These are phyloP conservation scores for Hypomyces perniciosus DNA, from an alignment of 2,329 filamentous ascomycete species.

Conservation along the genomic window DNA sequence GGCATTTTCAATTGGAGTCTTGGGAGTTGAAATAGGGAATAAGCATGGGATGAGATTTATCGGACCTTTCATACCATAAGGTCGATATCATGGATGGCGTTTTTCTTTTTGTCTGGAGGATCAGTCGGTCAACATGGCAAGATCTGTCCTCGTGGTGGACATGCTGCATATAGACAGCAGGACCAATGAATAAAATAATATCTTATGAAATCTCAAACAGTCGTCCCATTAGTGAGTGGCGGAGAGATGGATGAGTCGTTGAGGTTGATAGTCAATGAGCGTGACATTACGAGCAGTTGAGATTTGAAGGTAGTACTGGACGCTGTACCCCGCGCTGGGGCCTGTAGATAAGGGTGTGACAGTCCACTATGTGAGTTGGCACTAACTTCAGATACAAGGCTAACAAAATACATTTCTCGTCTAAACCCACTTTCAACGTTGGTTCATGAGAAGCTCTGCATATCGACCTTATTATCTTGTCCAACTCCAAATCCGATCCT, in stretches of 20 bases:
- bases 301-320: background rate
- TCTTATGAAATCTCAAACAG: background rate
- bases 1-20: slow-evolving; percentile 10
- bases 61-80: background rate
- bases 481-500: too few species aligned
- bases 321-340: slow-evolving; percentile 2
- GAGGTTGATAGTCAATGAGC: background rate
- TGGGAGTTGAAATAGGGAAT: slow-evolving; percentile 4
- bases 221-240: background rate
- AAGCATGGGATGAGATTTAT: background rate
- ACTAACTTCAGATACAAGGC: background rate
- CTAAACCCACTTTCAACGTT: background rate
- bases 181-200: background rate
- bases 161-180: background rate
- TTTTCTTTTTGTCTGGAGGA: background rate
- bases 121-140: too few species aligned
- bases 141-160: background rate
- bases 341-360: slow-evolving; percentile 7
- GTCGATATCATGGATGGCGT: slow-evolving; percentile 10
- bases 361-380: background rate
- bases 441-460: background rate
- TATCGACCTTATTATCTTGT: too few species aligned
- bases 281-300: background rate
- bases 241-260: background rate
- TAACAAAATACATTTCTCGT: background rate